phyloP scores from a whole-genome alignment of 2,329 filamentous ascomycete species.

The Pseudogymnoascus pannorum region DNA sequence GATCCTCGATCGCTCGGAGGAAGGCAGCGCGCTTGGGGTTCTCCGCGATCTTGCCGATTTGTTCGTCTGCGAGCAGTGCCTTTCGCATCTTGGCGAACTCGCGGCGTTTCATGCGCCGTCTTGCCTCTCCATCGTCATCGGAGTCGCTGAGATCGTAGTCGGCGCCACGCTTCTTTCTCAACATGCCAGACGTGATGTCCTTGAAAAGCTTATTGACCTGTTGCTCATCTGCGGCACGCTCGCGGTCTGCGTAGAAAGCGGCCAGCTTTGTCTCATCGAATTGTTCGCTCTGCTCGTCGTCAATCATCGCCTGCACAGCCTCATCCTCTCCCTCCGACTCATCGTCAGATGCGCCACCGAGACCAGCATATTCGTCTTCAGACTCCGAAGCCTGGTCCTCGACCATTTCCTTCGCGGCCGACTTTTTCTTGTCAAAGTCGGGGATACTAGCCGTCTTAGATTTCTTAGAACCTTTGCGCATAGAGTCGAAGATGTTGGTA shows the following conservation, averaged over 20 bases:
- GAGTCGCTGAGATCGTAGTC: conserved; percentile 84
- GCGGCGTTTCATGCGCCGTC: conserved; percentile 71
- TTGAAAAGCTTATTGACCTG: conserved; percentile 86
- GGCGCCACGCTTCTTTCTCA: conserved; percentile 74
- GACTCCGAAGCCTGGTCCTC: conserved; percentile 95
- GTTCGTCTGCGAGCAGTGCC: conserved; percentile 79
- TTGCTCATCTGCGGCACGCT: conserved; percentile 75
- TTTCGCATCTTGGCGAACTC: conserved; percentile 91
- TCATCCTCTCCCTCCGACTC: conserved; percentile 70
- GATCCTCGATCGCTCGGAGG: conserved; percentile 80
- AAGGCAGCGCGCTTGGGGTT: conserved; percentile 88
- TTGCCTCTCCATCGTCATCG: conserved; percentile 75
- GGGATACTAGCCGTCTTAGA: conserved; percentile 41
- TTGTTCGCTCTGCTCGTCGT: conserved; percentile 71
- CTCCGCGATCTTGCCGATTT: conserved; percentile 81
- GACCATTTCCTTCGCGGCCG: conserved; percentile 77
- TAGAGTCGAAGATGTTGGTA: conserved; percentile 38
- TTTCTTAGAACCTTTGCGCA: conserved; percentile 60
- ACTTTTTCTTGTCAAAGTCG: conserved; percentile 75
- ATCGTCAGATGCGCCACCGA: conserved; percentile 85
- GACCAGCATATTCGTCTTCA: conserved; percentile 92
- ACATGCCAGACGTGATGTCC: conserved; percentile 81
- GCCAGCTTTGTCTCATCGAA: conserved; percentile 75
- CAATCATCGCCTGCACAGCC: conserved; percentile 70
- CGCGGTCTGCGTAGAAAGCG: conserved; percentile 68